Evolutionary conservation across 2,329 filamentous ascomycete genomes (phyloP).

Genomic region (Dryadomyces quercivorus): DNA sequence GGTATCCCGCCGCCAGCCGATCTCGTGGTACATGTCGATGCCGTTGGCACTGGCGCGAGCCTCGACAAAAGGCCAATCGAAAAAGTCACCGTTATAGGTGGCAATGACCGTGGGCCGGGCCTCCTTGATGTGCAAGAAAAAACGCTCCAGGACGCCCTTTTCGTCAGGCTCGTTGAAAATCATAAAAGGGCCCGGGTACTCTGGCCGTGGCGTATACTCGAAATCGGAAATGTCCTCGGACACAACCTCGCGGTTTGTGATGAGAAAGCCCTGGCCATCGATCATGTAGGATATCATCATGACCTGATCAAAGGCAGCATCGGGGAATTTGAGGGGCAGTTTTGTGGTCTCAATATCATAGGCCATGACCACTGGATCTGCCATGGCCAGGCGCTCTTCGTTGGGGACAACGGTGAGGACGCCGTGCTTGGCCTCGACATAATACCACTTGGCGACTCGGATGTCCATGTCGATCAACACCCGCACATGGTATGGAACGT

Average conservation of each 20-base stretch:
- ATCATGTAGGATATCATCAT: constrained; percentile 99
- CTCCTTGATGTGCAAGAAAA: constrained; percentile 93
- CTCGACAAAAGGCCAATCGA: constrained; percentile 99
- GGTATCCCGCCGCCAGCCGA: constrained; percentile 87
- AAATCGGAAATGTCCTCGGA: constrained; percentile 97
- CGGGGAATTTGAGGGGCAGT: constrained; percentile 89
- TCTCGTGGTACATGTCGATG: constrained; percentile 98
- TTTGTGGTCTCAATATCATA: constrained; percentile 99
- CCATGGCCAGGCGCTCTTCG: constrained; percentile 76
- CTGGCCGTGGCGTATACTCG: constrained; percentile 93
- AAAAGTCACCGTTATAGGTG: constrained; percentile 99
- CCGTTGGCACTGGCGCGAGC: constrained; percentile 83
- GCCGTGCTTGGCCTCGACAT: constrained; percentile 86
- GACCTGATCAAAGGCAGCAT: constrained; percentile 85
- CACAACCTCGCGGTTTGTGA: constrained; percentile 95
- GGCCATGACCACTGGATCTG: constrained; percentile 96
- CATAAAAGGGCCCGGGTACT: constrained; percentile 91
- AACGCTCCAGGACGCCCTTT: constrained; percentile 74
- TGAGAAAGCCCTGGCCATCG: constrained; percentile 92
- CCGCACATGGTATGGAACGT: constrained; percentile 97
- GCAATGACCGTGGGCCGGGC: constrained; percentile 91
- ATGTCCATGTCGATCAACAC: constrained; percentile 96
- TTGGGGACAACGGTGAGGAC: constrained; percentile 72
- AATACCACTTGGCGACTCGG: constrained; percentile 94
- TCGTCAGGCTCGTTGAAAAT: constrained; percentile 98